Percentiles rank a stretch among this genome's conserved stretches.
These are phyloP conservation scores for Fusarium subtropicale DNA, from an alignment of 2,329 filamentous ascomycete genomes.

Conservation along the genomic window DNA sequence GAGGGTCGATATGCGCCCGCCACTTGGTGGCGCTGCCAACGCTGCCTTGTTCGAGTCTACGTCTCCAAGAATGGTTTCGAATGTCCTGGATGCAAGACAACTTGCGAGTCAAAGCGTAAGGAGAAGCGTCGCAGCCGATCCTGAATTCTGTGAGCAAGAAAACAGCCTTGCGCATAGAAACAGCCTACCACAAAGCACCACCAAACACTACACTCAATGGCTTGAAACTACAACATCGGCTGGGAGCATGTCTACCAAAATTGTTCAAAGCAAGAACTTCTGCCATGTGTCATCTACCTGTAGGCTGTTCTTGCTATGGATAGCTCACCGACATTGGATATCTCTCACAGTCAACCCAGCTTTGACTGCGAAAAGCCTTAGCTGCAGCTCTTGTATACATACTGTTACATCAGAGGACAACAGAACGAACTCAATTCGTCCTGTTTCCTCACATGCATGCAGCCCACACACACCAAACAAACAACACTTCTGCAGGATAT, in stretches of 20 bases:
- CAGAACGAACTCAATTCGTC: conserved; percentile 20
- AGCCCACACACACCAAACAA: background rate
- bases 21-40: conserved; percentile 66
- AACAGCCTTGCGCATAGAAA: conserved; percentile 21
- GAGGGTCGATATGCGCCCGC: conserved; percentile 53
- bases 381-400: conserved; percentile 26
- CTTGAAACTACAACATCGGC: conserved; percentile 19
- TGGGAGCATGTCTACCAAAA: background rate
- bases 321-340: conserved; percentile 13
- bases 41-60: conserved; percentile 61
- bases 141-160: conserved; percentile 22
- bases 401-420: conserved; percentile 18
- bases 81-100: conserved; percentile 61
- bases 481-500: conserved; percentile 1
- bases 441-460: background rate
- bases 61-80: conserved; percentile 56
- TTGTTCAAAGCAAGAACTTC: background rate
- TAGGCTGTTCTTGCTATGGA: conserved; percentile 6
- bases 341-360: conserved; percentile 10
- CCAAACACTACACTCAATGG: conserved; percentile 18
- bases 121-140: conserved; percentile 49
- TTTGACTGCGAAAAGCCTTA: conserved; percentile 14
- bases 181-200: conserved; percentile 25
- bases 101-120: conserved; percentile 59
- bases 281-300: background rate